Conservation (phyloP, 2,329 filamentous ascomycete species). For the Phaeosphaeriaceae sp. region DNA sequence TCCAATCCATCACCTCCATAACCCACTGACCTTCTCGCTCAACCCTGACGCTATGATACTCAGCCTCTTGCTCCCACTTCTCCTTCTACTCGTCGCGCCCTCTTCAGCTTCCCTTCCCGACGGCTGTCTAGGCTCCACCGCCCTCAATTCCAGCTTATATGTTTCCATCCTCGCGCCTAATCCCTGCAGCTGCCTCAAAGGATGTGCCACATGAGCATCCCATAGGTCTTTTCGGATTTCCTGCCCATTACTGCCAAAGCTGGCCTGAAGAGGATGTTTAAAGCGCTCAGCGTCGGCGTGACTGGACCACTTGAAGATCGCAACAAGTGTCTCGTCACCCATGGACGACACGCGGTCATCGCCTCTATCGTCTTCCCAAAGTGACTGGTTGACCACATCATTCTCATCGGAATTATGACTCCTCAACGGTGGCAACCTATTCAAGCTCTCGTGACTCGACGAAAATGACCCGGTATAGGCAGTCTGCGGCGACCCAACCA, state of each 20-base stretch:
- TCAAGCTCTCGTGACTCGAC: constrained; percentile 14
- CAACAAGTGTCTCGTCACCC: constrained; percentile 37
- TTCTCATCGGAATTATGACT: constrained; percentile 33
- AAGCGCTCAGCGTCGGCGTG: constrained; percentile 36
- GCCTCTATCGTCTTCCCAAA: constrained; percentile 20
- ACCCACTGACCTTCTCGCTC: constrained; percentile 33
- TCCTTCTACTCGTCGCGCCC: constrained; percentile 15
- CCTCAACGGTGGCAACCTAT: background rate
- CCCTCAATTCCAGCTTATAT: constrained; percentile 35
- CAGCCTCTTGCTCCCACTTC: constrained; percentile 31
- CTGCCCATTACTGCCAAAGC: constrained; percentile 31
- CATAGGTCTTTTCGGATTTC: constrained; percentile 32
- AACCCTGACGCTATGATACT: constrained; percentile 34
- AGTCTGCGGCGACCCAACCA: constrained; percentile 10
- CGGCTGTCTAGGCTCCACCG: constrained; percentile 29
- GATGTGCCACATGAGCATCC: constrained; percentile 35
- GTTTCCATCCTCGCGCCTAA: constrained; percentile 32
- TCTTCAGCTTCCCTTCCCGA: constrained; percentile 1
- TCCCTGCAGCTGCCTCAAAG: constrained; percentile 30
- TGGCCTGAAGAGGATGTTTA: constrained; percentile 37
- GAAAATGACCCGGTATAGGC: background rate
- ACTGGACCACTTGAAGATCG: constrained; percentile 41
- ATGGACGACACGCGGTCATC: constrained; percentile 1
- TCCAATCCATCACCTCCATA: constrained; percentile 24
- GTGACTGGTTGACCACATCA: constrained; percentile 30